Base-by-base conservation (phyloP, 805 yeast genomes). In the Wickerhamiella kurtzmanii region DNA sequence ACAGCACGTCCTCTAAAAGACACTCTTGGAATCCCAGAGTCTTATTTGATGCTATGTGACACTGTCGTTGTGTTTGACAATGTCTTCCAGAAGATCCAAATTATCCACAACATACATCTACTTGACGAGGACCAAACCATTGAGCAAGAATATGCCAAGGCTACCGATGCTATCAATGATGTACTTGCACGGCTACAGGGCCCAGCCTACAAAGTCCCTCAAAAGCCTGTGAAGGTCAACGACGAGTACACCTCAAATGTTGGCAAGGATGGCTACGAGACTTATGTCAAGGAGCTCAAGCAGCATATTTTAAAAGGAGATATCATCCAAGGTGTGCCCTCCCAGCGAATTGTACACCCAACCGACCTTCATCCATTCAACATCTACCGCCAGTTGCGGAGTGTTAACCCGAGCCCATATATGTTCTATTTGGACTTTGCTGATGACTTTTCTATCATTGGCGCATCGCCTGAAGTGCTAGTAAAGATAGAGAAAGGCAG, bases 331-430 rank as follows among this genome's bases (percentile, higher is more conserved):
- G 96, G 95, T 1, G 99, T 92, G 20, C 99, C 99, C 4, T 88
- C 96, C 1, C 98, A 92, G 70, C 75, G 99, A 60, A 87, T 92
- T 22, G 85, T 94, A 3, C 79, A 96, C 64, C 96, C 95, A 35
- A 92, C 99, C 0, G 78, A 87, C 2, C 70, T 92, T 56, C 97
- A 92, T 63, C 97, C 99, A 1, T 92, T 92, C 74, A 92, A 92
- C 66, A 82, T 92, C 42, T 92, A 89, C 67, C 80, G 94, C 55
- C 96, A 89, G 60, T 72, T 92, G 57, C 76, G 98, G 61, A 82
- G 95, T 0, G 96, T 92, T 43, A 92, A 92, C 65, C 98, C 99
- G 9, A 86, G 96, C 2, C 99, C 99, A 22, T 92, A 92, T 64
- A 73, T 92, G 72, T 92, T 92, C 63, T 92, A 87, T 65, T 79